Evolutionary conservation across 1,284 basidiomycete species (phyloP), one percentile per base, ranked within the genome.

Genomic region (Sphaerobolus stellatus): DNA sequence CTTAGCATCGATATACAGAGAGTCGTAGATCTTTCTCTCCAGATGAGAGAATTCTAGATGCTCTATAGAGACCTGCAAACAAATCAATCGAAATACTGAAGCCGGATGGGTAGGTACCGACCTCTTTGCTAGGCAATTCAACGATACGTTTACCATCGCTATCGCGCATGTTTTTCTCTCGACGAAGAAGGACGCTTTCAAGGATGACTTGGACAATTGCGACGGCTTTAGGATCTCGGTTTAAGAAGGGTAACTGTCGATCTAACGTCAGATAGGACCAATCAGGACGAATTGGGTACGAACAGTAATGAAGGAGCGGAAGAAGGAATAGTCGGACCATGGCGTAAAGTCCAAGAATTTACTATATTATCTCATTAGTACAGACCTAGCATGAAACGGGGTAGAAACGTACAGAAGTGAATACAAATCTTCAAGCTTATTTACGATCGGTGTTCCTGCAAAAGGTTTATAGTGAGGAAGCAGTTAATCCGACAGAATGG

Each of bases 81-180:
- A 40, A 49, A n/a, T 56, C 33, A 25, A 36, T 5, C 20, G 13
- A 48, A 34, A 34, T 46, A 27, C 14, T 43, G 20, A 36, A 14
- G 30, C 14, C 13, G 11, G 11, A 11, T 36, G 18, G 20, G 33
- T 6, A 11, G 33, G 7, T 38, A 61, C 70, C 44, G 54, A 90
- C 83, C 69, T 89, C 86, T 73, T 98, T 98, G 0, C 83, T 75
- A 0, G 96, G 95, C 2, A 99, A 74, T 54, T 93, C 84, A 2
- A 98, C 93, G 43, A 99, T 98, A 40, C 80, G 82, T 48, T 90
- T 88, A 2, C 96, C 96, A 62, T 95, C 84, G 43, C 76, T 80
- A 71, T 97, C 96, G 44, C 83, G 84, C 91, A 94, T 97, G 56
- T 82, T 88, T 75, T 99, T 99, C 70, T 98, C 95, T 58, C 96